phyloP scores from a whole-genome alignment of 495 filamentous ascomycete species.

The Xylaria venustula region DNA sequence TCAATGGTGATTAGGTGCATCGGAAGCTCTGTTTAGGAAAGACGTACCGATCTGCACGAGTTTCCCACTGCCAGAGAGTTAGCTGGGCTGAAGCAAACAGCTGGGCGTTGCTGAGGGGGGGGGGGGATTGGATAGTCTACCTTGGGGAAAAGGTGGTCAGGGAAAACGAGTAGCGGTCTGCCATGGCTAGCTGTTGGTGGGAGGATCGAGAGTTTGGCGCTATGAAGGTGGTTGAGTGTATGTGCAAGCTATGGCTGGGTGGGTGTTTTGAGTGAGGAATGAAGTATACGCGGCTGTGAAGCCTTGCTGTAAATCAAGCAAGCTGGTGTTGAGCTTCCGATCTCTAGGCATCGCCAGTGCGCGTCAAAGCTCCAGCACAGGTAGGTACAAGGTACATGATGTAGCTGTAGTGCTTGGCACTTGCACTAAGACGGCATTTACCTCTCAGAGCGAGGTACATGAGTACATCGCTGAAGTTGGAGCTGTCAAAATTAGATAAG shows the following conservation, averaged over 20 bases:
- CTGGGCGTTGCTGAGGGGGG: slow-evolving; percentile 14
- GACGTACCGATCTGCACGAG: slow-evolving; percentile 77
- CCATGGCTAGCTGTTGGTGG: slow-evolving; percentile 60
- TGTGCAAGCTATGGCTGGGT: slow-evolving; percentile 5
- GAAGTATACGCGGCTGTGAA: slow-evolving; percentile 10
- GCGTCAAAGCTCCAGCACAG: slow-evolving; percentile 13
- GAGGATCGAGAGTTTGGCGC: slow-evolving; percentile 4
- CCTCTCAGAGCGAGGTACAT: background rate
- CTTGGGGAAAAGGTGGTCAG: slow-evolving; percentile 99
- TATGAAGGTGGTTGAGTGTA: background rate
- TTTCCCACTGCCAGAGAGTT: slow-evolving; percentile 72
- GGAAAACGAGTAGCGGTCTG: slow-evolving; percentile 98
- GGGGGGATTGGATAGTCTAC: slow-evolving; percentile 70
- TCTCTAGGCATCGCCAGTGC: slow-evolving; percentile 21
- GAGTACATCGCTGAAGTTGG: background rate
- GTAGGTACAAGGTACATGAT: background rate
- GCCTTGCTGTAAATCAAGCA: slow-evolving; percentile 7
- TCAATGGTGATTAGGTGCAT: background rate
- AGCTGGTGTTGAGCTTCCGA: slow-evolving; percentile 12
- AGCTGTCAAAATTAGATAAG: no score
- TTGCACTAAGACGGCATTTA: background rate
- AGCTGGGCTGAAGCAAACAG: slow-evolving; percentile 33
- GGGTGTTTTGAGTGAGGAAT: slow-evolving; percentile 2
- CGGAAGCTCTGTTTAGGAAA: slow-evolving; percentile 4
- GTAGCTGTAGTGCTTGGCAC: no score